A percentile compares a stretch with the other conserved stretches of the same genome.
These are phyloP conservation scores for Alternaria arbusti DNA, from an alignment of 2,329 filamentous ascomycete species.

Conservation along the genomic window DNA sequence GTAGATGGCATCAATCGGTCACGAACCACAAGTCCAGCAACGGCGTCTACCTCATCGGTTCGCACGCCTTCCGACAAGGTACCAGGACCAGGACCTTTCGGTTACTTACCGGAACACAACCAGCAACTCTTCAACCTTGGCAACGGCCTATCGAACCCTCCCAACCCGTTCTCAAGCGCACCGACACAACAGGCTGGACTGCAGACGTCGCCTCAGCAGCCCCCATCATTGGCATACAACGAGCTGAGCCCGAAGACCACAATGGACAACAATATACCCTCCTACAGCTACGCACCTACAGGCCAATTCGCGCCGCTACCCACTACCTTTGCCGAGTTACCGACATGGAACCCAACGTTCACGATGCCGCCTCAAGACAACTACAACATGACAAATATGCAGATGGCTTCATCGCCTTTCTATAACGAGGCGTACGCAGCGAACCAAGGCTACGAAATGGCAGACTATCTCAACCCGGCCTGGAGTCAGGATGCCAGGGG, in stretches of 20 bases:
- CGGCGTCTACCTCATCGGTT: slow-evolving; percentile 47
- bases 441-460: slow-evolving; percentile 45
- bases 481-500: slow-evolving; percentile 58
- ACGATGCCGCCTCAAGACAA: slow-evolving; percentile 41
- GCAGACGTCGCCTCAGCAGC: slow-evolving; percentile 38
- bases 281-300: slow-evolving; percentile 36
- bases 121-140: slow-evolving; percentile 40
- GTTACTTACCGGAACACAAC: slow-evolving; percentile 45
- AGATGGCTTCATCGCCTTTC: slow-evolving; percentile 33
- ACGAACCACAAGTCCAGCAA: slow-evolving; percentile 54
- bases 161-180: slow-evolving; percentile 26
- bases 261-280: slow-evolving; percentile 36
- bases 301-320: slow-evolving; percentile 43
- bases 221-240: slow-evolving; percentile 26
- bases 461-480: slow-evolving; percentile 60
- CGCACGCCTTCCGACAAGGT: slow-evolving; percentile 45
- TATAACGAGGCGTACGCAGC: slow-evolving; percentile 46
- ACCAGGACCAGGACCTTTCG: slow-evolving; percentile 44
- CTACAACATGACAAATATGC: slow-evolving; percentile 31
- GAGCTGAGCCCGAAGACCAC: slow-evolving; percentile 41
- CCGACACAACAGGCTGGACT: slow-evolving; percentile 29
- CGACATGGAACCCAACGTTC: slow-evolving; percentile 47
- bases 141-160: slow-evolving; percentile 21
- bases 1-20: slow-evolving; percentile 54
- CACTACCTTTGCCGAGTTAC: slow-evolving; percentile 46